phyloP scores from a whole-genome alignment of 371 early-diverging fungal genomes.

The Synchytrium microbalum region DNA sequence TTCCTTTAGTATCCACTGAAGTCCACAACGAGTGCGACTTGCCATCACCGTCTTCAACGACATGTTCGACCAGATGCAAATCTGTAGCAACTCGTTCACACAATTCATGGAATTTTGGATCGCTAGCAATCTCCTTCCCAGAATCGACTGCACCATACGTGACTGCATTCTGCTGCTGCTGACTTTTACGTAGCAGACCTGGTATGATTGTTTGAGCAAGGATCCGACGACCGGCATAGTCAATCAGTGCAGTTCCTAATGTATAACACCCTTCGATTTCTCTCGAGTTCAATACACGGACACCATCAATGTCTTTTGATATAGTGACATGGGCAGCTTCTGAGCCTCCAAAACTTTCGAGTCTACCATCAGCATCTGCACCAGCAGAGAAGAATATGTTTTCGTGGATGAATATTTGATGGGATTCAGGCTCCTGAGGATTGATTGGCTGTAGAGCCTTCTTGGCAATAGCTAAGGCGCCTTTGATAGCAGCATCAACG shows the following conservation, averaged over 20 bases:
- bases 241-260: constrained; percentile 81
- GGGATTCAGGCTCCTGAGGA: constrained; percentile 35
- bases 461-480: constrained; percentile 76
- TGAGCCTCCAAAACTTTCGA: constrained; percentile 77
- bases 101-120: constrained; percentile 67
- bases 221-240: constrained; percentile 82
- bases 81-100: constrained; percentile 63
- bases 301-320: constrained; percentile 88
- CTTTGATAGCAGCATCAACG: constrained; percentile 79
- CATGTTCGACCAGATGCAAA: constrained; percentile 74
- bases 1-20: constrained; percentile 86
- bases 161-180: constrained; percentile 37
- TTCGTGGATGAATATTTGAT: constrained; percentile 85
- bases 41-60: constrained; percentile 60
- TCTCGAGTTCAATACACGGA: constrained; percentile 52
- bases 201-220: constrained; percentile 92
- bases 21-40: constrained; percentile 57
- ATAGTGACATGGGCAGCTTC: constrained; percentile 89
- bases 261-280: constrained; percentile 63
- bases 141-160: constrained; percentile 85
- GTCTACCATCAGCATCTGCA: constrained; percentile 71
- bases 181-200: constrained; percentile 45
- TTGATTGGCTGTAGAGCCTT: constrained; percentile 73
- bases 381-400: constrained; percentile 92
- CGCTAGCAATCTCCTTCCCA: constrained; percentile 61